Evolutionary conservation across 176 grass and related monocot genomes (phyloP).

Genomic region (Juncus inflexus): DNA sequence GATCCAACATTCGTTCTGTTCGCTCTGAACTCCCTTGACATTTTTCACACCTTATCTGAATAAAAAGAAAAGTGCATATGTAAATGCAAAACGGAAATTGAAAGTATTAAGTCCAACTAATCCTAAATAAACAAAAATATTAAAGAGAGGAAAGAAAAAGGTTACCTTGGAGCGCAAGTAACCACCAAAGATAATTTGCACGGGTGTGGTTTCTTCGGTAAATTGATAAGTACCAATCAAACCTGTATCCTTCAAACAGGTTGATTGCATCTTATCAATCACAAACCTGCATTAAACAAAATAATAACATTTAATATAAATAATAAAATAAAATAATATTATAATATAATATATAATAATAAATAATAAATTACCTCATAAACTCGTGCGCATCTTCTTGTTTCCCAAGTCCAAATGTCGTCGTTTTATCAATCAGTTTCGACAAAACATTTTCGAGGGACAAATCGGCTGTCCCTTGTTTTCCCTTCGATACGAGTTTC

Average conservation of each 20-base stretch:
- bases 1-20: slow-evolving; percentile 80
- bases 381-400: slow-evolving; percentile 97
- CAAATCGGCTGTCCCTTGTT: slow-evolving; percentile 39
- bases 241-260: slow-evolving; percentile 61
- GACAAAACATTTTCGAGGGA: slow-evolving; percentile 72
- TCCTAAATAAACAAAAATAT: slow-evolving; percentile 11
- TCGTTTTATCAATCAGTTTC: slow-evolving; percentile 50
- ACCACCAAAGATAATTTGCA: slow-evolving; percentile 85
- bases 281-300: slow-evolving; percentile 54
- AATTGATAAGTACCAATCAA: slow-evolving; percentile 32
- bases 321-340: no score
- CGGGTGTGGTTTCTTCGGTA: slow-evolving; percentile 70
- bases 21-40: slow-evolving; percentile 67
- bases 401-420: slow-evolving; percentile 42
- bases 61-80: slow-evolving; percentile 9
- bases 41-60: slow-evolving; percentile 85
- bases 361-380: slow-evolving; percentile 53
- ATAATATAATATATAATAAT: slow-evolving; percentile 14
- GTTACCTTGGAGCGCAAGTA: slow-evolving; percentile 89
- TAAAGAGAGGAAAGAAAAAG: slow-evolving; percentile 5
- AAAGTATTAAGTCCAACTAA: slow-evolving; percentile 5
- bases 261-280: slow-evolving; percentile 91
- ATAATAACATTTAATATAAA: slow-evolving; percentile 19
- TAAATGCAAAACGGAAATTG: slow-evolving; percentile 1
- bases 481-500: slow-evolving; percentile 56